These are phyloP conservation scores for Lecanicillium sp. DNA, from an alignment of 2,329 filamentous ascomycete genomes.

Conservation along the genomic window DNA sequence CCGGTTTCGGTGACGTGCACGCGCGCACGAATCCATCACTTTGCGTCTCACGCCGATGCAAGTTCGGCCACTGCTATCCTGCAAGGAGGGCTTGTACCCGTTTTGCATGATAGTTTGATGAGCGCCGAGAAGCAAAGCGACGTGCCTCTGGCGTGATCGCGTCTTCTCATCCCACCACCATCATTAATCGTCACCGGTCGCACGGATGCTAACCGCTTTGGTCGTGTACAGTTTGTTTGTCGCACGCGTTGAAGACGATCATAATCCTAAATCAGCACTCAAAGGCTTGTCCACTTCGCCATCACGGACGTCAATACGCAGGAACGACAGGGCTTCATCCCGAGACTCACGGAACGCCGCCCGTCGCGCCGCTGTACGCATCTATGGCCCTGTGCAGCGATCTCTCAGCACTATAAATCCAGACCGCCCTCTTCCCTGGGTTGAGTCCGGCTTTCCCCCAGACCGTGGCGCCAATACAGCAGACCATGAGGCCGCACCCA, in stretches of 20 bases:
- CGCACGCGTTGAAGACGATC: conserved; percentile 36
- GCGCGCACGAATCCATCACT: conserved; percentile 1
- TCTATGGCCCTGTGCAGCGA: conserved; percentile 19
- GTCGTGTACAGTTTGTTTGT: conserved; percentile 36
- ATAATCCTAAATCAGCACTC: conserved; percentile 25
- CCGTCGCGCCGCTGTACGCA: conserved; percentile 18
- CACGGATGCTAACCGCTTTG: conserved; percentile 1
- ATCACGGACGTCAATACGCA: conserved; percentile 33
- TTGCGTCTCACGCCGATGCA: no score
- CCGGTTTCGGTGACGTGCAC: not conserved
- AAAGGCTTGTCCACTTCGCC: conserved; percentile 22
- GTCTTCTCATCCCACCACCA: no score
- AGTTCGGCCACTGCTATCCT: no score
- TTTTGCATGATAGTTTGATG: no score
- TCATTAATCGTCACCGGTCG: no score
- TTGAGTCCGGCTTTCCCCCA: conserved; percentile 10
- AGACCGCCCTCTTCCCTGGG: conserved; percentile 15
- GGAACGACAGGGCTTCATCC: conserved; percentile 22
- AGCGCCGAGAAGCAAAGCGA: no score
- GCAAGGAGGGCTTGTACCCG: no score
- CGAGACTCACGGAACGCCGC: conserved; percentile 19
- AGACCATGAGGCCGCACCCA: not conserved
- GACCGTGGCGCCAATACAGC: conserved; percentile 1
- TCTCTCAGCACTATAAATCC: conserved; percentile 11
- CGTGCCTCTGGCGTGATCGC: no score